Evolutionary conservation across 179 eudicot genomes (phyloP), one percentile per base, ranked within the genome.

Genomic region (Camellia oleifera): DNA sequence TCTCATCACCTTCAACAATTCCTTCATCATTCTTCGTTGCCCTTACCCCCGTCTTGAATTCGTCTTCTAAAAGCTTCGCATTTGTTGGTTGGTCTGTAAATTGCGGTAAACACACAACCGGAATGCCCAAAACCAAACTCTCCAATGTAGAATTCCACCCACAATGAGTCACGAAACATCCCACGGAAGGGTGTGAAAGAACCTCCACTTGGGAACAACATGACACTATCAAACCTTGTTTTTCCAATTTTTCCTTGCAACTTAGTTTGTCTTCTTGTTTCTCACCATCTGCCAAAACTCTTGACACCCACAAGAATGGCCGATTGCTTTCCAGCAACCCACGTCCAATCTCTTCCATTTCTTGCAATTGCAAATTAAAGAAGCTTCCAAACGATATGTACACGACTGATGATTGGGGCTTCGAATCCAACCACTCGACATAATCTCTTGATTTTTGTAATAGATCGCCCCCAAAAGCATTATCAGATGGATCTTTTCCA

Each of bases 191-290:
- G 40, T 32, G 40, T 32, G 40, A 32, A 14, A 88, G 81, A 54
- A 86, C 90, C 74, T 81, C 84, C 7, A 88, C 63, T 66, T 88
- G 89, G 3, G 84, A 78, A 72, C 90, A 88, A 89, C 91, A 88
- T 2, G 75, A 52, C 56, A 88, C 88, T 18, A 88, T 76, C 72
- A 61, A 72, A 12, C 91, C 91, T 18, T 48, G 4, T 10, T 64
- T 48, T 44, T 77, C 80, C 23, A 88, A 15, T n/a, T 84, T 84
- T 0, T 84, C 79, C 14, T 10, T 6, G 12, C 75, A 81, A 52
- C 84, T 66, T 10, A 78, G 4, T 11, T 71, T 50, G 17, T 78
- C 69, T 12, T 70, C 79, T 7, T 82, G 77, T 18, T 57, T 70
- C 12, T 5, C 67, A 4, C 6, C 26, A 5, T 48, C 20, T 9